phyloP scores from a whole-genome alignment of 176 grass and related monocot species.

The Carex parvula region DNA sequence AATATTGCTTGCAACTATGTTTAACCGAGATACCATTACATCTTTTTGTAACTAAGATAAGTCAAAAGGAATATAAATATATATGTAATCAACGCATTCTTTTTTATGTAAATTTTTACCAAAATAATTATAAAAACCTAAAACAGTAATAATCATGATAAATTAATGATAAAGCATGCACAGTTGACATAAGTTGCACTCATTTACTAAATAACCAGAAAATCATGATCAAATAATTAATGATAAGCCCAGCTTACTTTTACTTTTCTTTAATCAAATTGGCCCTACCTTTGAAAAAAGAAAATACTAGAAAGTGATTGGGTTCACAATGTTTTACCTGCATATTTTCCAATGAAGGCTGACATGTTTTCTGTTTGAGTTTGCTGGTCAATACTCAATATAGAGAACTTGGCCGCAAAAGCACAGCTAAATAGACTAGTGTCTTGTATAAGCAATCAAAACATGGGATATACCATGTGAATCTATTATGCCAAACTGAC shows the following conservation, averaged over 20 bases:
- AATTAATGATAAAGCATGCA: not conserved
- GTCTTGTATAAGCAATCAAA: conserved; percentile 20
- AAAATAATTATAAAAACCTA: not conserved
- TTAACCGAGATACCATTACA: not conserved
- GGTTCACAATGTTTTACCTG: conserved; percentile 39
- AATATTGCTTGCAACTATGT: not conserved
- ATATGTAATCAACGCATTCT: not conserved
- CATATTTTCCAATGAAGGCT: conserved; percentile 89
- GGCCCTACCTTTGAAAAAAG: not conserved
- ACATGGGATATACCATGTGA: conserved; percentile 13
- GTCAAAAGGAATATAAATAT: not conserved
- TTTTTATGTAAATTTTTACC: not conserved
- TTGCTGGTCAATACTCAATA: not conserved
- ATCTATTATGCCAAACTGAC: conserved; percentile 3
- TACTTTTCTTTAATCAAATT: not conserved
- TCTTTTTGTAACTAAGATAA: not conserved
- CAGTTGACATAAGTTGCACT: not conserved
- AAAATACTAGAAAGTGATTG: not conserved
- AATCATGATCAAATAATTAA: not conserved
- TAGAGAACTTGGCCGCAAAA: conserved; percentile 33
- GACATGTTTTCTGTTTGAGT: conserved; percentile 56
- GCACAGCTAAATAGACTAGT: conserved; percentile 19
- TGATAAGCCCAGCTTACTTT: not conserved
- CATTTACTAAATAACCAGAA: not conserved
- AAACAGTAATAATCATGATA: not conserved